phyloP scores from a whole-genome alignment of 352 stramenopile genomes.

The Phytophthora sp. region DNA sequence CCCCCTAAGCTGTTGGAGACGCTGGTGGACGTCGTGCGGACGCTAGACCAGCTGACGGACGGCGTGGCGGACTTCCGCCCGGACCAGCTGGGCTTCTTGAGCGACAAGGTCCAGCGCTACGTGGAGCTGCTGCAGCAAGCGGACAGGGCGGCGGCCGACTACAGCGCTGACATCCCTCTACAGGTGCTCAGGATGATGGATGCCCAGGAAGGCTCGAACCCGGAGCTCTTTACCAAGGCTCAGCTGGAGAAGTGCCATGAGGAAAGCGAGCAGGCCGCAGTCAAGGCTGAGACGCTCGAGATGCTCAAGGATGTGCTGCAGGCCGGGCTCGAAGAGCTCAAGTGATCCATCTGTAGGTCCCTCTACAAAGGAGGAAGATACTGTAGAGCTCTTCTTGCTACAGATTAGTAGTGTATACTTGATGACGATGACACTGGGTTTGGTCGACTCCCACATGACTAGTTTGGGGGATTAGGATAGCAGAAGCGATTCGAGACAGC shows the following conservation, averaged over 20 bases:
- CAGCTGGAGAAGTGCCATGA: slow-evolving; percentile 70
- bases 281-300: slow-evolving; percentile 59
- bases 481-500: no score
- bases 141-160: slow-evolving; percentile 48
- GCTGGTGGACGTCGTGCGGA: slow-evolving; percentile 64
- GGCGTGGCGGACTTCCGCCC: slow-evolving; percentile 65
- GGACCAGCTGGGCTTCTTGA: slow-evolving; percentile 65
- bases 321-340: slow-evolving; percentile 39
- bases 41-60: slow-evolving; percentile 67
- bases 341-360: no score
- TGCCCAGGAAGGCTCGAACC: slow-evolving; percentile 58
- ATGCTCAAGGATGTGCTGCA: slow-evolving; percentile 61
- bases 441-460: no score
- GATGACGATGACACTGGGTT: no score
- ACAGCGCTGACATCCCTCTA: slow-evolving; percentile 65
- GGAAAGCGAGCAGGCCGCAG: slow-evolving; percentile 51
- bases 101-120: slow-evolving; percentile 64
- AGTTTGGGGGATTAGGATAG: no score
- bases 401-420: no score
- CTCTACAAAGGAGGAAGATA: no score
- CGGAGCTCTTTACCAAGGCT: slow-evolving; percentile 69
- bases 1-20: slow-evolving; percentile 62
- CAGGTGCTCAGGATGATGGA: slow-evolving; percentile 72
- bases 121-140: slow-evolving; percentile 65
- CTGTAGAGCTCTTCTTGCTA: no score